These are phyloP conservation scores for Globomyces pollinis-pini DNA, from an alignment of 192 early-diverging fungal species.

Conservation along the genomic window DNA sequence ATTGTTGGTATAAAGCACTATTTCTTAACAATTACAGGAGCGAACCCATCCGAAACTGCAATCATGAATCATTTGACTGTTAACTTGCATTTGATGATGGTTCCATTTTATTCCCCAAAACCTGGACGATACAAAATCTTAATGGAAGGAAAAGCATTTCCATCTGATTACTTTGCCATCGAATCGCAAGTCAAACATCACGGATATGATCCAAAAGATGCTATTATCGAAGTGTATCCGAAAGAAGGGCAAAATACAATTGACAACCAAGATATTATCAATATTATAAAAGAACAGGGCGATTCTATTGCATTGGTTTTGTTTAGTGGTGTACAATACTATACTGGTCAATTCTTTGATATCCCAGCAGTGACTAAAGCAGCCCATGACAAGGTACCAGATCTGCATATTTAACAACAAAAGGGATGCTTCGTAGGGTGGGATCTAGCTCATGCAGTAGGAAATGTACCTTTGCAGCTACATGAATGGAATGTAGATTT, in stretches of 20 bases:
- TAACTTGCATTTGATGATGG: constrained; percentile 85
- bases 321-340: constrained; percentile 89
- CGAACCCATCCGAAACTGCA: constrained; percentile 68
- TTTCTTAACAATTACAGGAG: too few species aligned
- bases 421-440: constrained; percentile 86
- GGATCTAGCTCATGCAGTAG: constrained; percentile 92
- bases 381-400: constrained; percentile 63
- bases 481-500: constrained; percentile 97
- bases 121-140: constrained; percentile 67
- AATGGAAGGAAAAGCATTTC: constrained; percentile 89
- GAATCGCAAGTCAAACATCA: constrained; percentile 85
- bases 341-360: constrained; percentile 83
- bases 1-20: too few species aligned
- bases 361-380: constrained; percentile 76
- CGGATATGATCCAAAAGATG: constrained; percentile 56
- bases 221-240: constrained; percentile 69
- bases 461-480: constrained; percentile 80
- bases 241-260: constrained; percentile 62
- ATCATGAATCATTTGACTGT: constrained; percentile 90
- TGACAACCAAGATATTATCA: constrained; percentile 75
- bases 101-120: constrained; percentile 89
- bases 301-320: constrained; percentile 76
- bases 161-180: constrained; percentile 89
- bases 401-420: too few species aligned
- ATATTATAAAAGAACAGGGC: constrained; percentile 63